phyloP scores from a whole-genome alignment of 306 rosid genomes.

The Lathyrus sativus region DNA sequence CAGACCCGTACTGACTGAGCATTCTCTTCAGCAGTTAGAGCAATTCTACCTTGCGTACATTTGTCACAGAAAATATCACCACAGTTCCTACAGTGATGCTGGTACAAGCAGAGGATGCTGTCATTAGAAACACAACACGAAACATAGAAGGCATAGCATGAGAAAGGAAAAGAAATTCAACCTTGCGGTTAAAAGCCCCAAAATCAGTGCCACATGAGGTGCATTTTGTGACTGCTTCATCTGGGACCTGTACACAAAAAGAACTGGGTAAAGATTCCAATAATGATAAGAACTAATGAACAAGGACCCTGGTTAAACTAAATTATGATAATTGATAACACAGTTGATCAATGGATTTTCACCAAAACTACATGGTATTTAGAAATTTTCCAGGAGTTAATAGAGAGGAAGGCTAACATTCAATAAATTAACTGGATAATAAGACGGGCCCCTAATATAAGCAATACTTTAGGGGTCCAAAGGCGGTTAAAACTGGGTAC shows the following conservation, averaged over 20 bases:
- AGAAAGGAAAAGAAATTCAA: constrained; percentile 32
- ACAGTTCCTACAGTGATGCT: constrained; percentile 99
- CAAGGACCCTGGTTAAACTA: constrained; percentile 7
- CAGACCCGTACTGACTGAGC: constrained; percentile 93
- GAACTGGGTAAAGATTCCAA: constrained; percentile 22
- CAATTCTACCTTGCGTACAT: constrained; percentile 92
- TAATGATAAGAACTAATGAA: constrained; percentile 12
- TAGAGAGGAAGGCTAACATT: background rate
- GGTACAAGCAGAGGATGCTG: constrained; percentile 38
- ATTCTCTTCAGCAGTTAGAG: constrained; percentile 88
- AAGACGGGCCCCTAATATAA: background rate
- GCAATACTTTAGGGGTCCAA: background rate
- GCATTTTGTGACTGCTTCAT: constrained; percentile 94
- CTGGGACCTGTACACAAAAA: constrained; percentile 70
- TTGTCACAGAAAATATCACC: constrained; percentile 98
- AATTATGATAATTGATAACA: constrained; percentile 15
- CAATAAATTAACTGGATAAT: background rate
- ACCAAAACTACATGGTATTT: constrained; percentile 2
- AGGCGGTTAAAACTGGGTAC: background rate
- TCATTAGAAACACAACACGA: constrained; percentile 35
- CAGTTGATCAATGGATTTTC: constrained; percentile 15
- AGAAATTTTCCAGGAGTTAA: background rate
- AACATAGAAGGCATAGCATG: constrained; percentile 12
- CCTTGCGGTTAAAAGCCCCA: constrained; percentile 68
- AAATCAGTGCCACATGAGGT: constrained; percentile 81